Conservation (phyloP, 208 protist genomes). For the Vickermania ingenoplastis region DNA sequence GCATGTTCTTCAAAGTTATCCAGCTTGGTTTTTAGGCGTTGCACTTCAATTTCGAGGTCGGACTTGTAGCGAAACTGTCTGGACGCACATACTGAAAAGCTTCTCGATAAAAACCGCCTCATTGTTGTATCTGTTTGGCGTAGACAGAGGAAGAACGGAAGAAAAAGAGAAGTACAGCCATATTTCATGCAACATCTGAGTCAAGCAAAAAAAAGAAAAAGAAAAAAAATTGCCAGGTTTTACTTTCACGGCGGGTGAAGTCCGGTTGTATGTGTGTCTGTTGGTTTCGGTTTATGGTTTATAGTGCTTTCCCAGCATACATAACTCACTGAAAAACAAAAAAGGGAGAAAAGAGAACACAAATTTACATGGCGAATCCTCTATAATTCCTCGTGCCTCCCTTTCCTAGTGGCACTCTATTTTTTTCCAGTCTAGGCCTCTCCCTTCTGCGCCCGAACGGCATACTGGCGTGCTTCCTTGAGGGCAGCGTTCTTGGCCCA, state of each 20-base stretch:
- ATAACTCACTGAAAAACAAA: too few relatives aligned
- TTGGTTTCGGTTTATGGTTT: too few relatives aligned
- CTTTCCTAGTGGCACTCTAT: slow-evolving; percentile 4
- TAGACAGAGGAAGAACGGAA: slow-evolving; percentile 6
- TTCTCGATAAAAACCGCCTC: slow-evolving; percentile 19
- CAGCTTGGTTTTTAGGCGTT: slow-evolving; percentile 27
- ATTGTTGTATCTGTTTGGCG: slow-evolving; percentile 8
- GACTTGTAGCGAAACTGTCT: not conserved
- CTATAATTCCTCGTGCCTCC: too few relatives aligned
- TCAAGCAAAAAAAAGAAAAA: not conserved
- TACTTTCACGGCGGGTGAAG: too few relatives aligned
- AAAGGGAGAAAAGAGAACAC: too few relatives aligned
- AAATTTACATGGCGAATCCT: too few relatives aligned
- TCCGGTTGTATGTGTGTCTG: too few relatives aligned
- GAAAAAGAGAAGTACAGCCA: slow-evolving; percentile 1
- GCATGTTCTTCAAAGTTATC: slow-evolving; percentile 48
- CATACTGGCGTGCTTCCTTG: slow-evolving; percentile 54
- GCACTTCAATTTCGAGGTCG: slow-evolving; percentile 12
- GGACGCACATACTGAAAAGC: too few relatives aligned
- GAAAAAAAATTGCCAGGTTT: not conserved
- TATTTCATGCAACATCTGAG: not conserved
- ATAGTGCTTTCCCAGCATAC: too few relatives aligned
- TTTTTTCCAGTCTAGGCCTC: too few relatives aligned
- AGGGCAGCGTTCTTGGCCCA: slow-evolving; percentile 68
- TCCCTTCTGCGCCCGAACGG: slow-evolving; percentile 9